Evolutionary conservation across 192 early-diverging fungal genomes (phyloP), one percentile per base, ranked within the genome.

Genomic region (Chytriomyces sp.): DNA sequence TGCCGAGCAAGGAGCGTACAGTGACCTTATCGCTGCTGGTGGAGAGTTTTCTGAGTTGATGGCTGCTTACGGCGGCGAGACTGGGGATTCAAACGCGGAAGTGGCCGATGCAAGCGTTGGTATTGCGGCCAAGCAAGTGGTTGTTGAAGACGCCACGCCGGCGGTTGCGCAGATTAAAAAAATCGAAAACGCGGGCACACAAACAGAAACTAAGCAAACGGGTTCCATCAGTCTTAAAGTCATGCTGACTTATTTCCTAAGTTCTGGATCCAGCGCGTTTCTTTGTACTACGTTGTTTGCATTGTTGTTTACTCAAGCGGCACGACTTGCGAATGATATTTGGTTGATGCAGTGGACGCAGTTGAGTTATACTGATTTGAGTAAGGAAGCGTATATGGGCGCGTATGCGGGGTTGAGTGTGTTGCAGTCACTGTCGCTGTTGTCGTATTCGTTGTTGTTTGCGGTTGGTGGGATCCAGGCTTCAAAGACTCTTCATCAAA

Each of bases 401-500:
- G 89, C 72, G 86, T 92, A 79, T 81, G 83, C 35, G 66, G 76
- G 48, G 11, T 49, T 77, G 67, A 59, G 49, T 13, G 35, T 70
- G 2, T 24, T 59, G 3, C 90, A 94, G 79, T 80, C 86, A 10
- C 11, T 90, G 0, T 80, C 86, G 62, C 69, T 87, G 23, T 78
- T 91, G 8, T 77, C 83, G 63, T 81, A 80, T 61, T 87, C 82
- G 6, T 73, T 91, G 61, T 77, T 71, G 53, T 91, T 92, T 74
- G 86, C 89, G 6, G 66, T 85, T 57, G 84, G 85, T 35, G 85
- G 87, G 67, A 82, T 85, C 2, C 64, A 48, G 11, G 90, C 90
- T 5, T 88, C 92, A 7, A 83, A 83, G 65, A 82, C 61, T 5
- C 78, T 94, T 9, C 95, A 96, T 83, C 79, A 86, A n/a, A 82